A percentile compares a stretch with the other conserved stretches of the same genome.
phyloP scores from a whole-genome alignment of 2,329 filamentous ascomycete genomes.

The Verticillium nubilum region DNA sequence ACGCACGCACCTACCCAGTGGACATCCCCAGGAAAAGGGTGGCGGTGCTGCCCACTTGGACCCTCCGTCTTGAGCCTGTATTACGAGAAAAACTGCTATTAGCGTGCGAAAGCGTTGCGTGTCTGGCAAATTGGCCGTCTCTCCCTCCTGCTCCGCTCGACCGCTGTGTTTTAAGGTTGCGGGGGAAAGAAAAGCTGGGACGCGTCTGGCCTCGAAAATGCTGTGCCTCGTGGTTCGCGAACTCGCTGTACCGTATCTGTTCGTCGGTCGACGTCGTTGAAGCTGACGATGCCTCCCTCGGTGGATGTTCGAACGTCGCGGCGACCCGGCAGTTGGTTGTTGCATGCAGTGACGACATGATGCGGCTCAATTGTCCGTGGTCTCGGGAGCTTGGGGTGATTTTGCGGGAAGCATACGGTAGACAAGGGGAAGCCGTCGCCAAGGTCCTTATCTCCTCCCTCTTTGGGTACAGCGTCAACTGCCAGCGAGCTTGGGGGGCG shows the following conservation, averaged over 20 bases:
- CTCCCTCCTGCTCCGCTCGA: background rate
- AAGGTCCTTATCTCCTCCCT: conserved; percentile 4
- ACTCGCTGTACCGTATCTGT: background rate
- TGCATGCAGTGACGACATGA: background rate
- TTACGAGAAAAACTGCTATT: conserved; percentile 1
- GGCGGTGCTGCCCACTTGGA: background rate
- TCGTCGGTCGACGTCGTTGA: background rate
- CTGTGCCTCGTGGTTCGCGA: background rate
- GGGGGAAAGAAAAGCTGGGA: background rate
- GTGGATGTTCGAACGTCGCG: background rate
- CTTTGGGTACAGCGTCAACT: background rate
- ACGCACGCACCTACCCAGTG: background rate
- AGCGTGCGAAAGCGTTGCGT: background rate
- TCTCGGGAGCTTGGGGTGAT: background rate
- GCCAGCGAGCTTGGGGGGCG: background rate
- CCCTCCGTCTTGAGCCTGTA: background rate
- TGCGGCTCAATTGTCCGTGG: background rate
- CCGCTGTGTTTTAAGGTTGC: conserved; percentile 1
- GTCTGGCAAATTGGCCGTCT: background rate
- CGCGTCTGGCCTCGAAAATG: background rate
- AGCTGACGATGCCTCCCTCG: too few species aligned
- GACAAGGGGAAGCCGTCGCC: conserved; percentile 4
- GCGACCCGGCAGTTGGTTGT: background rate
- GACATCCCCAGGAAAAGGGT: background rate
- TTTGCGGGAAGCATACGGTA: conserved; percentile 1